These are phyloP conservation scores for Coemansia sp. DNA, from an alignment of 192 early-diverging fungal species.

Conservation along the genomic window DNA sequence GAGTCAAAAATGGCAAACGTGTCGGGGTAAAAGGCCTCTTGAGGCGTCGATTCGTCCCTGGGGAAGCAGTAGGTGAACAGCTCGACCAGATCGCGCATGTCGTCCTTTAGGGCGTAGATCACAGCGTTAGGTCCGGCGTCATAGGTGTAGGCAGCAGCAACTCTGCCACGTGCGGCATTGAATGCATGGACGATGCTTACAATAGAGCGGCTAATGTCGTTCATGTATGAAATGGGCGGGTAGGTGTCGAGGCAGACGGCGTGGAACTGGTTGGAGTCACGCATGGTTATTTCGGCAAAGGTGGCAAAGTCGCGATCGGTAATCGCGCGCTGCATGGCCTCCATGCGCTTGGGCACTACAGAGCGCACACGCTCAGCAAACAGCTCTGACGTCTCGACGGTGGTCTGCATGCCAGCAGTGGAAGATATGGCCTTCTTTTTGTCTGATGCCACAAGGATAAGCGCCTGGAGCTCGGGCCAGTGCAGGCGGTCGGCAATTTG, in stretches of 20 bases:
- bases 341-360: conserved; percentile 91
- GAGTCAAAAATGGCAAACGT: conserved; percentile 57
- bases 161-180: conserved; percentile 59
- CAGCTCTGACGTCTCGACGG: conserved; percentile 87
- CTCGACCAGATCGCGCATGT: conserved; percentile 83
- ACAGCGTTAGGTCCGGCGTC: conserved; percentile 99
- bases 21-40: conserved; percentile 59
- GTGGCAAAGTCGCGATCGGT: conserved; percentile 73
- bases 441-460: conserved; percentile 93
- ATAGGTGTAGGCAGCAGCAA: conserved; percentile 94
- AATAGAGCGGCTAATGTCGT: conserved; percentile 89
- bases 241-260: conserved; percentile 97
- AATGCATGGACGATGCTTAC: conserved; percentile 82
- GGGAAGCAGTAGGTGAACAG: conserved; percentile 88
- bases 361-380: conserved; percentile 77
- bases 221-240: conserved; percentile 98
- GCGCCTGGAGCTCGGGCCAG: conserved; percentile 95
- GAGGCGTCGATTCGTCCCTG: conserved; percentile 25
- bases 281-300: conserved; percentile 96
- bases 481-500: conserved; percentile 87
- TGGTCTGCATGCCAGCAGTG: conserved; percentile 96
- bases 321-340: conserved; percentile 86
- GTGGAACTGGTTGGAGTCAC: conserved; percentile 99
- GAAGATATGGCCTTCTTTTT: conserved; percentile 87
- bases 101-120: conserved; percentile 78